phyloP scores from a whole-genome alignment of 352 stramenopile species.

The Pythium aquatile region DNA sequence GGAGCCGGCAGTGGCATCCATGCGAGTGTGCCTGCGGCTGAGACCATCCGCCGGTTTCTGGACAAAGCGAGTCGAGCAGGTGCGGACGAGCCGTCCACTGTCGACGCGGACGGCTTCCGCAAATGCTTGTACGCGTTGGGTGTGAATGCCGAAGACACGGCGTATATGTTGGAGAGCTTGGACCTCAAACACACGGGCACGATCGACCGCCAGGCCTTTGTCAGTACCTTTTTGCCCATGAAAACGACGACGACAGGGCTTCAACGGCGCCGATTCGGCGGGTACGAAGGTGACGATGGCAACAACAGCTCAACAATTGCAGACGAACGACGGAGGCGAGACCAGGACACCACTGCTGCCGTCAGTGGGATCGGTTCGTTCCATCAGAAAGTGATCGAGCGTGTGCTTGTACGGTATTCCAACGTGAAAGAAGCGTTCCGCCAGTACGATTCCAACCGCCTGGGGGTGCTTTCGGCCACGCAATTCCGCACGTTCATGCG shows the following conservation, averaged over 20 bases:
- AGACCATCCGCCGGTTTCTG: conserved; percentile 34
- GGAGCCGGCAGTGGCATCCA: conserved; percentile 1
- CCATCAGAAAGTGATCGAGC: conserved; percentile 60
- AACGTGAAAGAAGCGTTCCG: conserved; percentile 69
- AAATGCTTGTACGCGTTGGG: conserved; percentile 43
- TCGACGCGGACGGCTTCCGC: conserved; percentile 30
- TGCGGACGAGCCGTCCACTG: not conserved
- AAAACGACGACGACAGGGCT: not conserved
- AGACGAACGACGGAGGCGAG: not conserved
- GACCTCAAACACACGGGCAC: conserved; percentile 22
- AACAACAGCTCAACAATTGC: conserved; percentile 8
- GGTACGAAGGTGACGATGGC: not conserved
- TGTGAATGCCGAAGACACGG: conserved; percentile 28
- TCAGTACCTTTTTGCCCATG: conserved; percentile 27
- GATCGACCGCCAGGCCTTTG: conserved; percentile 25
- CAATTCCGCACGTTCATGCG: conserved; percentile 55
- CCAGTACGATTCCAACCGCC: conserved; percentile 51
- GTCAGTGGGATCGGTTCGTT: conserved; percentile 32
- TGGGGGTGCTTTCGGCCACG: conserved; percentile 37
- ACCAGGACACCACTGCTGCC: not conserved
- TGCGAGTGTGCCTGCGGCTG: conserved; percentile 24
- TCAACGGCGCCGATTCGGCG: conserved; percentile 3
- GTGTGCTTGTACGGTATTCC: conserved; percentile 47
- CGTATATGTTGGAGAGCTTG: conserved; percentile 31
- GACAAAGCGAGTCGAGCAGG: conserved; percentile 4